Evolutionary conservation across 306 rosid genomes (phyloP).

Genomic region (Fragaria vesca): DNA sequence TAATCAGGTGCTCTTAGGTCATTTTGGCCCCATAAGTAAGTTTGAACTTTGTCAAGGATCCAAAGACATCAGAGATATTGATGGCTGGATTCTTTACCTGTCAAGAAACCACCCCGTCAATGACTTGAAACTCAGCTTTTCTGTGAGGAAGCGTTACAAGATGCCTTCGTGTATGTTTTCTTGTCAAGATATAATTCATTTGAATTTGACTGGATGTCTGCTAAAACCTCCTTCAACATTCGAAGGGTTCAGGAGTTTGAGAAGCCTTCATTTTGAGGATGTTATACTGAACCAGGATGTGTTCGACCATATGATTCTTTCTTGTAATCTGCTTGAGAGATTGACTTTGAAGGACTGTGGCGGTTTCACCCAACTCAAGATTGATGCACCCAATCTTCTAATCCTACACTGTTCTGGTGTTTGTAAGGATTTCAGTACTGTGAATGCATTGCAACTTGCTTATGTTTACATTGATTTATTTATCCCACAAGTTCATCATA

Average conservation of each 20-base stretch:
- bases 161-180: constrained; percentile 45
- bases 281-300: constrained; percentile 46
- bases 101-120: no score
- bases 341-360: constrained; percentile 17
- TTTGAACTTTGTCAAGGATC: no score
- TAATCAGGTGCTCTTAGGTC: no score
- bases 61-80: no score
- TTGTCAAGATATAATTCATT: constrained; percentile 44
- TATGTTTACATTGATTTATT: background rate
- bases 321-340: constrained; percentile 49
- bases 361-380: background rate
- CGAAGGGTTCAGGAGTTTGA: constrained; percentile 49
- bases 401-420: background rate
- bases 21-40: no score
- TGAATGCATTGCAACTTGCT: background rate
- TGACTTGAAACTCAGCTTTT: no score
- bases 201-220: constrained; percentile 49
- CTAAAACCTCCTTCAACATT: constrained; percentile 53
- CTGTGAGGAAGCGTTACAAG: constrained; percentile 23
- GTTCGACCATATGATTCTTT: constrained; percentile 41
- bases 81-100: no score
- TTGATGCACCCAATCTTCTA: background rate
- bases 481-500: background rate
- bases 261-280: constrained; percentile 52
- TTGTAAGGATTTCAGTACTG: background rate